Evolutionary conservation across 2,329 filamentous ascomycete genomes (phyloP), one percentile per base, ranked within the genome.

Genomic region (Talaromyces sp.): DNA sequence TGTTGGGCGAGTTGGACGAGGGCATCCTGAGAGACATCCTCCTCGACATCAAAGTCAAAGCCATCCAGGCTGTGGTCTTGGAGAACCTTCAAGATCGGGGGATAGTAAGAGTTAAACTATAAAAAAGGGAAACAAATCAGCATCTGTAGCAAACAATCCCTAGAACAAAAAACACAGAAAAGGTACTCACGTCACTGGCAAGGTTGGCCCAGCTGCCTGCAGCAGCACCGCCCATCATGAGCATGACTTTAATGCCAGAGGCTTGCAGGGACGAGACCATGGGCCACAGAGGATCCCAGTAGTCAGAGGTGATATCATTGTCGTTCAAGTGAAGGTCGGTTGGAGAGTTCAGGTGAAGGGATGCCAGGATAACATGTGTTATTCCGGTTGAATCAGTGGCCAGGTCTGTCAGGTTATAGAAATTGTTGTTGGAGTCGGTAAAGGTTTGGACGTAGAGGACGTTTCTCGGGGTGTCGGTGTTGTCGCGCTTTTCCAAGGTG

Each of bases 311-410:
- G 49, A 75, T 76, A 19, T 74, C 71, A 65, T 76, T 82, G 66
- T 84, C 80, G 63, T 84, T 84, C 13, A 84, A 70, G 1, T 80
- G 82, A 61, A 84, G 81, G 65, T 81, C 77, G 5, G 76, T 79
- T 22, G 62, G 64, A 64, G 83, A 83, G 8, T 62, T 53, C 36
- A 84, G 64, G 63, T 84, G 82, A 28, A 84, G 78, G 0, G 82
- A 81, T 1, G 82, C 82, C 19, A 84, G 66, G 56, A 83, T 82
- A 33, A 84, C 74, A 70, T 84, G 82, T 6, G 82, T 84, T 44
- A 68, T 55, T 11, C 64, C 63, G 7, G 58, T 63, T 6, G 62
- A 39, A 36, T 70, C 59, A 22, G 80, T 79, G 44, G 83, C 70
- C 57, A 84, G 73, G 0, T 81, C 80, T 0, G 83, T 74, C n/a